phyloP scores from a whole-genome alignment of 768 basidiomycete genomes.

The Tremella yokohamensis region DNA sequence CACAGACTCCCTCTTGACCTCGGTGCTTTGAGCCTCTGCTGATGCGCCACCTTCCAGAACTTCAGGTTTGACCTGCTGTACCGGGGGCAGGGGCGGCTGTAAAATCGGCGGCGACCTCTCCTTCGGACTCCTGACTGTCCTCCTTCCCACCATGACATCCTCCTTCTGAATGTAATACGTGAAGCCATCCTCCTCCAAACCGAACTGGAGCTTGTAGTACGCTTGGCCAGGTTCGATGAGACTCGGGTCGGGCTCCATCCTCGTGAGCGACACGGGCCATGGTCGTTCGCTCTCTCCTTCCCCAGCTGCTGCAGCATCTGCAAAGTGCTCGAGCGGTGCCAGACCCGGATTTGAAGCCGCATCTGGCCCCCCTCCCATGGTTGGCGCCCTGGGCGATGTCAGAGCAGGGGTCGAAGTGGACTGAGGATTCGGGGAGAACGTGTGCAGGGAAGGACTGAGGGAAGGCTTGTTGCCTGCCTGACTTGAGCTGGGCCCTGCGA shows the following conservation, averaged over 20 bases:
- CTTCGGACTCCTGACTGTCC: not conserved
- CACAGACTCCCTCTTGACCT: not conserved
- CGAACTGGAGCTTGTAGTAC: conserved; percentile 50
- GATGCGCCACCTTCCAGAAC: not conserved
- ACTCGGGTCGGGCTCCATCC: conserved; percentile 1
- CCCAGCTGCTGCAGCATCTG: too few species aligned
- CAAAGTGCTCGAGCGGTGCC: too few species aligned
- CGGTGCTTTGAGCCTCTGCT: not conserved
- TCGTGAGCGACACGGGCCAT: not conserved
- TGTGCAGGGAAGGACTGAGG: too few species aligned
- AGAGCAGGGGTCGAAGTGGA: too few species aligned
- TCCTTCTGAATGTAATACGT: conserved; percentile 97
- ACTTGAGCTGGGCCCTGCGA: too few species aligned
- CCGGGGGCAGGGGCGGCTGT: conserved; percentile 20
- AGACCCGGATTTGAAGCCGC: too few species aligned
- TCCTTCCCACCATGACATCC: conserved; percentile 84
- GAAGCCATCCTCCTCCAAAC: conserved; percentile 58
- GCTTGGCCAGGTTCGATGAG: conserved; percentile 48
- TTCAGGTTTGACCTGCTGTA: conserved; percentile 19
- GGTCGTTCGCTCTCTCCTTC: not conserved
- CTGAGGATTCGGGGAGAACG: too few species aligned
- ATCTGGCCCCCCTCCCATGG: too few species aligned
- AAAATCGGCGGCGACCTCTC: conserved; percentile 23
- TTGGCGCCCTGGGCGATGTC: too few species aligned
- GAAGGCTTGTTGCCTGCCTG: too few species aligned